Conservation (phyloP, 2,329 filamentous ascomycete genomes). For the Pseudocercospora pini-densiflorae region DNA sequence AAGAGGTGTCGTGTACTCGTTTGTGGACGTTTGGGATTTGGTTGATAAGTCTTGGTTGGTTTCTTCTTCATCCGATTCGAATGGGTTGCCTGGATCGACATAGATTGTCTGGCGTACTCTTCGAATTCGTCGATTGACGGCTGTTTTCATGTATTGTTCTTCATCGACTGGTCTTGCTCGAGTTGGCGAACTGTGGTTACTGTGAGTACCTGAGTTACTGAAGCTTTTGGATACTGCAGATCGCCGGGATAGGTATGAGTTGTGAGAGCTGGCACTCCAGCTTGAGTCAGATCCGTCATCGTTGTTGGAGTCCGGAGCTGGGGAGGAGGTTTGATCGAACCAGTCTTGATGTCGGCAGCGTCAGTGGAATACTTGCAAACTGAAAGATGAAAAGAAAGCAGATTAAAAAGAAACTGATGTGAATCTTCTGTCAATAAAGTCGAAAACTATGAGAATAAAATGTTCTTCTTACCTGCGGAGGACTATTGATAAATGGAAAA, state of each 20-base stretch:
- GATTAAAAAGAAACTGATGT: not conserved
- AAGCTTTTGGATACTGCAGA: not conserved
- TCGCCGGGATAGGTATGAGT: slow-evolving; percentile 1
- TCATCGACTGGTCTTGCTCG: slow-evolving; percentile 19
- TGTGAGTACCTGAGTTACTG: not conserved
- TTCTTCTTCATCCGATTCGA: slow-evolving; percentile 13
- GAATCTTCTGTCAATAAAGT: not conserved
- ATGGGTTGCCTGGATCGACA: slow-evolving; percentile 35
- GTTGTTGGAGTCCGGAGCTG: not conserved
- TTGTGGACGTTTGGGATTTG: not conserved
- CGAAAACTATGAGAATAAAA: no score
- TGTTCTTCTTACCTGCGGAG: not conserved
- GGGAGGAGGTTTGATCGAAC: slow-evolving; percentile 5
- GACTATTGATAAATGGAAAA: not conserved
- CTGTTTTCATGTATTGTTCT: slow-evolving; percentile 28
- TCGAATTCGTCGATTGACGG: slow-evolving; percentile 17
- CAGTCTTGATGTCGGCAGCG: slow-evolving; percentile 12
- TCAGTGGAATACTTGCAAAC: not conserved
- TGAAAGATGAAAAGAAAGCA: not conserved
- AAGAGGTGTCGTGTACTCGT: not conserved
- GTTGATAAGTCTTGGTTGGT: not conserved
- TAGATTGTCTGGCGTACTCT: slow-evolving; percentile 34
- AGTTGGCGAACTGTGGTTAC: slow-evolving; percentile 15
- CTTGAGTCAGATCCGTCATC: not conserved
- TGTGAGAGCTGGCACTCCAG: slow-evolving; percentile 12